Evolutionary conservation across 768 basidiomycete genomes (phyloP), one percentile per base, ranked within the genome.

Genomic region (Sarcodon sp.): DNA sequence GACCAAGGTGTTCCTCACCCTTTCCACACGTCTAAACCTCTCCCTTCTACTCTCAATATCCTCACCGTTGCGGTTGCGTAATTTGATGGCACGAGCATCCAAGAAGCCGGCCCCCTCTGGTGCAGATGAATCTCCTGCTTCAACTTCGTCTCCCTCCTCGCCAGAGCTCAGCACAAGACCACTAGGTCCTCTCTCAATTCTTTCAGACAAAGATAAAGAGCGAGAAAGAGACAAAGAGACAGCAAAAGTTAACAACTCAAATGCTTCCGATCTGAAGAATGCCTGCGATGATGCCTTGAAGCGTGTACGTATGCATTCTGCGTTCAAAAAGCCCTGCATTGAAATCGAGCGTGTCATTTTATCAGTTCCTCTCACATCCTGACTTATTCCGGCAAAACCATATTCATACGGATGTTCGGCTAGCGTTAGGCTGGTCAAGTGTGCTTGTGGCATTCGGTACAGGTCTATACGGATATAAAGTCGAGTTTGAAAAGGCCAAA

Each of bases 401-500:
- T 63, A 69, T 77, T 38, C 91, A 97, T 56, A 90, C 88, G 1
- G 92, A 96, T 59, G 80, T 96, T 9, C 80, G 88, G 44, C 75
- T 98, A 38, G 79, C 68, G 0, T 72, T 97, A 10, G 94, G 94
- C 31, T 97, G 90, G 86, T 67, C 81, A 12, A 78, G 84, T 52
- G 85, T 91, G 43, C 73, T 91, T 50, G 72, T 93, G 12, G 89
- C 92, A 16, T 75, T 74, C 39, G 83, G 76, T 10, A 89, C 88
- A 31, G 84, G 83, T 33, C 69, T 88, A 38, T 94, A 94, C 57
- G 87, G 89, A 33, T 90, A 82, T 65, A 82, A 84, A 57, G 68
- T 83, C 41, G 84, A 87, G n/a, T 98, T 94, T 61, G 87, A 94
- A 63, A 75, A 82, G 61, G 79, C 85, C 51, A 94, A 96, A 66